Evolutionary conservation across 768 basidiomycete genomes (phyloP), one percentile per base, ranked within the genome.

Genomic region (Tephrocybe sp.): DNA sequence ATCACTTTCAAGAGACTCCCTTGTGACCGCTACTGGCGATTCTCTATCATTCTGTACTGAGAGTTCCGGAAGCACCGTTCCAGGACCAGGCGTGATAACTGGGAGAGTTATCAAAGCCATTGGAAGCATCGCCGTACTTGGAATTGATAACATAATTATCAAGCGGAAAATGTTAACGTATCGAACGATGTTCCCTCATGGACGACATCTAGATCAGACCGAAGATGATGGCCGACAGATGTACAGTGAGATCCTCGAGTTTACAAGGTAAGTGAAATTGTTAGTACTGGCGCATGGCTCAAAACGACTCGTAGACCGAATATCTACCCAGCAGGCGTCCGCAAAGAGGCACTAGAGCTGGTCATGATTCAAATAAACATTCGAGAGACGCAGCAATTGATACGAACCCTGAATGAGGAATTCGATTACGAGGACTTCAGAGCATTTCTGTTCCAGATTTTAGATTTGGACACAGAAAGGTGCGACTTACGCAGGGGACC

Each of bases 51-150:
- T 32, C 15, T 32, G 20, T 14, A 51, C 32, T 4, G 47, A 51
- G 33, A 51, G 55, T 36, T 52, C 43, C 21, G 47, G 50, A 28
- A 56, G 54, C 23, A 51, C 50, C 11, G 24, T 52, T 20, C 42
- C 34, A n/a, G 47, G 46, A 24, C 50, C 46, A 3, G 46, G 54
- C 1, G 49, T 37, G 4, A 12, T 55, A 3, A 34, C 49, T 18
- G 54, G 54, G 20, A 50, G 54, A 36, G 44, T 50, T 4, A 47
- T 55, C 39, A 51, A 54, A 20, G 53, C 53, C 2, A n/a, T 54
- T 24, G 53, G 54, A 2, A 48, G 26, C 15, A 20, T 56, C 7
- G 55, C 46, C n/a, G 55, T 56, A 33, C 9, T 45, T 18, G 23
- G 50, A 1, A 52, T 52, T 10, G 55, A 48, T 25, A 56, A 48